phyloP scores from a whole-genome alignment of 441 rosid genomes.

The Jatropha podagrica region DNA sequence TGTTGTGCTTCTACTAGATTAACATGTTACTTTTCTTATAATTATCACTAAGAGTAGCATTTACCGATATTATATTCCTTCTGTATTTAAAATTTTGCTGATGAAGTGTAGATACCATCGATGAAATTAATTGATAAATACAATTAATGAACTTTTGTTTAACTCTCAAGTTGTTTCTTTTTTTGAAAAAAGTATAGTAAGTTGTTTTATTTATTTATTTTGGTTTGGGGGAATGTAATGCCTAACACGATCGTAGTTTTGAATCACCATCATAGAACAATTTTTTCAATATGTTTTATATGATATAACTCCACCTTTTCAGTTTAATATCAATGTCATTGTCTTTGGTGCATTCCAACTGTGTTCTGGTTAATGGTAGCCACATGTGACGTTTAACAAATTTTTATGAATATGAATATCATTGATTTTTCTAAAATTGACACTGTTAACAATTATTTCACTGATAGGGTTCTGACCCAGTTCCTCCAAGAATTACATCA shows the following conservation, averaged over 20 bases:
- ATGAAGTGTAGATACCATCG: too few relatives aligned
- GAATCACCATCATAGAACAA: not conserved
- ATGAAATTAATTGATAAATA: too few relatives aligned
- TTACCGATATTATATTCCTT: too few relatives aligned
- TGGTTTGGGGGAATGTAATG: too few relatives aligned
- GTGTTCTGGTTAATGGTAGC: not conserved
- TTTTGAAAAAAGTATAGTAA: too few relatives aligned
- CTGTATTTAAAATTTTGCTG: too few relatives aligned
- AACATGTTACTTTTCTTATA: too few relatives aligned
- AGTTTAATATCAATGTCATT: not conserved
- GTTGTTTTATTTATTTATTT: too few relatives aligned
- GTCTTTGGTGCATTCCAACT: not conserved
- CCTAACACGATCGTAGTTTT: not conserved
- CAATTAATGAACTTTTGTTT: too few relatives aligned
- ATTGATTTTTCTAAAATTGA: slow-evolving; percentile 1
- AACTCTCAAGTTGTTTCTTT: too few relatives aligned
- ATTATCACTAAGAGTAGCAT: too few relatives aligned
- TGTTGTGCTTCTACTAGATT: too few relatives aligned
- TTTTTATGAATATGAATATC: not conserved
- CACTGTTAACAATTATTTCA: slow-evolving; percentile 23
- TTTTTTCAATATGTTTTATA: not conserved
- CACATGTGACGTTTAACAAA: not conserved
- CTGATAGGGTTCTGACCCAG: slow-evolving; percentile 53
- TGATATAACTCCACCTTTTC: not conserved
- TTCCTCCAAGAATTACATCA: slow-evolving; percentile 83